These are phyloP conservation scores for Lachnellula suecica DNA, from an alignment of 2,329 filamentous ascomycete species.

Conservation along the genomic window DNA sequence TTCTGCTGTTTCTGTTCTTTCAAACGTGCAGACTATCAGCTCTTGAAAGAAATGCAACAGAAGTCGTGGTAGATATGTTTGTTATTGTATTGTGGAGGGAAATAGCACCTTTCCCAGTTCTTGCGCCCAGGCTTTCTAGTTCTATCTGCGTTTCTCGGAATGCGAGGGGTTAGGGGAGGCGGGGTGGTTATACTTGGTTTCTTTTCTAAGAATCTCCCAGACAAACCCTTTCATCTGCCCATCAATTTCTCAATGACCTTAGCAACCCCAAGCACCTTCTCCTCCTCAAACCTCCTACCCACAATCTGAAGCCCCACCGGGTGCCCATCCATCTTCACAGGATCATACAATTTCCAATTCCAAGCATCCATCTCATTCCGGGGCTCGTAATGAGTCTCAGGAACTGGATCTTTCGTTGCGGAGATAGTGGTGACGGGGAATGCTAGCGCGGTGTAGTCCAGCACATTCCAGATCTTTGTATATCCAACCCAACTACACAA, in stretches of 20 bases:
- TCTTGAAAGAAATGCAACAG: too few relatives aligned
- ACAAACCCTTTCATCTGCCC: conserved; percentile 6
- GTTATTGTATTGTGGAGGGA: too few relatives aligned
- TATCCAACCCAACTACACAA: conserved; percentile 47
- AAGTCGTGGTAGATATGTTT: too few relatives aligned
- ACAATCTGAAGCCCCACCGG: conserved; percentile 53
- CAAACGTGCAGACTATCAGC: too few relatives aligned
- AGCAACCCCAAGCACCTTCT: conserved; percentile 46
- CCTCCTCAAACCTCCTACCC: conserved; percentile 50
- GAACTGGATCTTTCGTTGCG: conserved; percentile 34
- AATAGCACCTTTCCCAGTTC: too few relatives aligned
- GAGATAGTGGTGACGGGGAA: conserved; percentile 50
- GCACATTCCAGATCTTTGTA: conserved; percentile 60
- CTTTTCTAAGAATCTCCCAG: too few relatives aligned
- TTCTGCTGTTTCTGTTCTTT: too few relatives aligned
- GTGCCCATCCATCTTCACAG: conserved; percentile 37
- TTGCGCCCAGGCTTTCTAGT: too few relatives aligned
- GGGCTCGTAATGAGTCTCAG: conserved; percentile 39
- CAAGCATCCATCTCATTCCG: conserved; percentile 52
- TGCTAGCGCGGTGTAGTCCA: conserved; percentile 58
- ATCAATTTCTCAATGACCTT: conserved; percentile 21
- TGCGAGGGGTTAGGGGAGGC: too few relatives aligned
- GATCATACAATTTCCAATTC: conserved; percentile 49
- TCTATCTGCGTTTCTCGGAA: too few relatives aligned
- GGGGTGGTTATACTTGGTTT: too few relatives aligned